These are phyloP conservation scores for Pulveroboletus sp. DNA, from an alignment of 768 basidiomycete species.

Conservation along the genomic window DNA sequence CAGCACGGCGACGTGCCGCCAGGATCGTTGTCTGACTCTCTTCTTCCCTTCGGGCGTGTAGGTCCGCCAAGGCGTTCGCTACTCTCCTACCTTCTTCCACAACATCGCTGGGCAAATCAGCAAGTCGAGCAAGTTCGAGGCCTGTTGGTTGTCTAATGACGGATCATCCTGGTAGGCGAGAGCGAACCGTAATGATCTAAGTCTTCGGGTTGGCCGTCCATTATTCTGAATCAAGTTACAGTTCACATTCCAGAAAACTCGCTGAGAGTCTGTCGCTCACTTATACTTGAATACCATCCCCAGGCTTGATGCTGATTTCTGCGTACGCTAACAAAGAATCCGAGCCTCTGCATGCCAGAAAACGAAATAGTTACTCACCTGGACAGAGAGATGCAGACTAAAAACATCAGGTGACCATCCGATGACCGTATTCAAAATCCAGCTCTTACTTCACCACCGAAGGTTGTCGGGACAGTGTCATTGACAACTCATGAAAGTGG, in stretches of 20 bases:
- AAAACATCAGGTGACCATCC: background rate
- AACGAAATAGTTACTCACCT: conserved; percentile 47
- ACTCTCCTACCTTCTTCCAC: conserved; percentile 61
- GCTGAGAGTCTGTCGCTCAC: conserved; percentile 35
- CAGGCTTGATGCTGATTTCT: conserved; percentile 52
- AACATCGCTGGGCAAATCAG: conserved; percentile 78
- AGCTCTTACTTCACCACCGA: conserved; percentile 72
- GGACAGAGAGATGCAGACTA: conserved; percentile 81
- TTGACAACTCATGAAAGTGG: conserved; percentile 79
- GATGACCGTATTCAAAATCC: background rate
- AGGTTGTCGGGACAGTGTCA: conserved; percentile 72
- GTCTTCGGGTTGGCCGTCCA: conserved; percentile 66
- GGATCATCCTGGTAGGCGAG: background rate
- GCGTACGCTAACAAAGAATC: conserved; percentile 44
- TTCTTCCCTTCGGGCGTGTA: conserved; percentile 56
- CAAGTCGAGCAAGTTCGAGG: conserved; percentile 83
- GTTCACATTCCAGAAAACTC: background rate
- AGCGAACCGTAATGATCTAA: conserved; percentile 68
- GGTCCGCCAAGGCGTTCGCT: conserved; percentile 53
- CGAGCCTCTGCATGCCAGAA: background rate
- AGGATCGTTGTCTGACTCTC: conserved; percentile 61
- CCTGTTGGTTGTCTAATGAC: conserved; percentile 47
- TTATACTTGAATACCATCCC: conserved; percentile 80
- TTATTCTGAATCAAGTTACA: conserved; percentile 46
- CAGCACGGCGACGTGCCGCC: conserved; percentile 59